Base-by-base conservation (phyloP, 352 stramenopile genomes). In the Hyphochytrium catenoides region DNA sequence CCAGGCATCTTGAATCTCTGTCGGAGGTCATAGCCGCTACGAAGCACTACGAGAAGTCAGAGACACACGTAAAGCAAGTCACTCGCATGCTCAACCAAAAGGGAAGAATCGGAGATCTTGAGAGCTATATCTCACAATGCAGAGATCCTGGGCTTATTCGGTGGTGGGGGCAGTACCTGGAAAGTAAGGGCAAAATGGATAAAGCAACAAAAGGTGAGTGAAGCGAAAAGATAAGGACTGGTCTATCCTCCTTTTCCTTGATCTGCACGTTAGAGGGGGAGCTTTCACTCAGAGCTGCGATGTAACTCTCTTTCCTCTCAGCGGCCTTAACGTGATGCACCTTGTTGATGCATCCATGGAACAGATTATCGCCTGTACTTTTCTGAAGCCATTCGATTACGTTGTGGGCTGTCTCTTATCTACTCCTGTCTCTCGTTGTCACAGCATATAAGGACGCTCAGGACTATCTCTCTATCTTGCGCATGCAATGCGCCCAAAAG, bases 131-230 rank as follows among this genome's bases (percentile, higher is more conserved):
- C 16, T 48, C 58, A 2, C 65, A 72, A n/a, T 73, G 56, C 1
- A 81, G 79, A 23, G 68, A 94, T 46, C 55, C 59, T 4, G 56
- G 84, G 12, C 47, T 95, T 11, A 47, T 78, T 4, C 70, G 82
- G 26, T 95, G 82, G 82, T 94, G 75, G 75, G 84, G 73, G 1
- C 65, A 89, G 37, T 95, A 91, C 46, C 63, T 79, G 36, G 75
- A 95, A 50, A 85, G 62, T 42, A 60, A 82, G 18, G 73, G 74
- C 0, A 52, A 91, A 18, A 72, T 85, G 12, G 75, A 89, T 39
- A 44, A 54, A 4, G 83, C 83, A n/a, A n/a, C n/a, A n/a, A n/a
- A n/a, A n/a, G n/a, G n/a, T n/a, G n/a, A n/a, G n/a, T n/a, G n/a
- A n/a, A n/a, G n/a, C n/a, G n/a, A n/a, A n/a, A n/a, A n/a, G n/a